Percentiles rank a stretch among this genome's conserved stretches.
Conservation (phyloP, 148 eudicot genomes). For the Amaranthus hypochondriacus region DNA sequence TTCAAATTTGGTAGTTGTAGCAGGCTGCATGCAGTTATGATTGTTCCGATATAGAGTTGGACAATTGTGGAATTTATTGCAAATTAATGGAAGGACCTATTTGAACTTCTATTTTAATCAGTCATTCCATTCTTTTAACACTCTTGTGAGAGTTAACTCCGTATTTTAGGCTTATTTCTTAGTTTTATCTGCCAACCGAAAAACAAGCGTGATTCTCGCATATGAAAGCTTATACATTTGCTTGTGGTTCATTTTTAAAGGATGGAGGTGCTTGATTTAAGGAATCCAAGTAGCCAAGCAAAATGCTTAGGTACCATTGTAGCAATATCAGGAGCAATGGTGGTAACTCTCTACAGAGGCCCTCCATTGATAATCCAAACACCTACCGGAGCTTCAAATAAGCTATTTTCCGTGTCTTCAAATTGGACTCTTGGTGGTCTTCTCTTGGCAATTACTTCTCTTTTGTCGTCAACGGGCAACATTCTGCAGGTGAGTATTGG, state of each 20-base stretch:
- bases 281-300: slow-evolving; percentile 43
- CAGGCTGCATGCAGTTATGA: background rate
- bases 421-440: slow-evolving; percentile 55
- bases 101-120: background rate
- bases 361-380: slow-evolving; percentile 26
- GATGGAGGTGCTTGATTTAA: slow-evolving; percentile 53
- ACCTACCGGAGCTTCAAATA: slow-evolving; percentile 16
- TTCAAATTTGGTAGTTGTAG: background rate
- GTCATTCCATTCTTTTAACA: background rate
- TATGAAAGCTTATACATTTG: background rate
- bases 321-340: slow-evolving; percentile 52
- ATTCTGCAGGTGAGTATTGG: slow-evolving; percentile 40
- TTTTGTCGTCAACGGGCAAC: slow-evolving; percentile 39
- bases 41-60: background rate
- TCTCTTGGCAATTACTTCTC: slow-evolving; percentile 32
- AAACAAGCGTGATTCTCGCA: background rate
- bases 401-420: slow-evolving; percentile 26
- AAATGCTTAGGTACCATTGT: slow-evolving; percentile 46
- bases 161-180: background rate
- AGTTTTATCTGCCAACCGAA: background rate
- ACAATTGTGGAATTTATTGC: background rate
- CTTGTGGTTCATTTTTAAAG: slow-evolving; percentile 21
- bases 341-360: slow-evolving; percentile 51
- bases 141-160: background rate
- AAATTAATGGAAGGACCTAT: background rate